Evolutionary conservation across 2,329 filamentous ascomycete genomes (phyloP), one percentile per base, ranked within the genome.

Genomic region (Cladosporium sp.): DNA sequence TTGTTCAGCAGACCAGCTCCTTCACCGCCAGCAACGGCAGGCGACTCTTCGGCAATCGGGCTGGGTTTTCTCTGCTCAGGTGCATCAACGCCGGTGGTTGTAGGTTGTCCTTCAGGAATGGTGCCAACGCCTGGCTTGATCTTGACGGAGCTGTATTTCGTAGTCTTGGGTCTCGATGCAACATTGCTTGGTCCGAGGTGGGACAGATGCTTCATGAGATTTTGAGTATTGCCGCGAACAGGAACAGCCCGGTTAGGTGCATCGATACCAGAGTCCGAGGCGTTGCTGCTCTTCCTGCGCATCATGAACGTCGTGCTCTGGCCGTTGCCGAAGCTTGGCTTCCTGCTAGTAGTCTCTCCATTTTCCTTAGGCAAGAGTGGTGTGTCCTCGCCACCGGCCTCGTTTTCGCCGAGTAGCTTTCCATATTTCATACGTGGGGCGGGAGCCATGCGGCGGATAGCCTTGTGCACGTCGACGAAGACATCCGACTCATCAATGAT

Each of bases 401-500:
- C 66, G 11, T 63, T 63, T 19, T 66, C 66, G 11, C 55, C 59
- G 12, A 61, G 59, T 30, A 65, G 61, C 59, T 65, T 69, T 39
- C 63, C 62, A 60, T 70, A 73, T 19, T 65, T 64, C 12, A 86
- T 86, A 69, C 90, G 88, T 1, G 93, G 93, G 1, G 92, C 92
- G 1, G 92, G 92, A 19, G 88, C 85, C 68, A 95, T 84, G 55
- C 94, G 89, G 59, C 94, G 86, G 66, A 99, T 97, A 20, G 94
- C 94, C 78, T 97, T 97, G 80, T 97, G 94, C 2, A 99, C 92
- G 73, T 99, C 94, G 64, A 99, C 88, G 69, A 96, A 99, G 11
- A 99, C 94, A 74, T 99, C 94, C 0, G 93, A 97, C 74, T 99
- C 94, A 72, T 99, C 94, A 63, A 99, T 95, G 64, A 97, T 99